phyloP scores from a whole-genome alignment of 108 stramenopile species.

The Skeletonema grethae region DNA sequence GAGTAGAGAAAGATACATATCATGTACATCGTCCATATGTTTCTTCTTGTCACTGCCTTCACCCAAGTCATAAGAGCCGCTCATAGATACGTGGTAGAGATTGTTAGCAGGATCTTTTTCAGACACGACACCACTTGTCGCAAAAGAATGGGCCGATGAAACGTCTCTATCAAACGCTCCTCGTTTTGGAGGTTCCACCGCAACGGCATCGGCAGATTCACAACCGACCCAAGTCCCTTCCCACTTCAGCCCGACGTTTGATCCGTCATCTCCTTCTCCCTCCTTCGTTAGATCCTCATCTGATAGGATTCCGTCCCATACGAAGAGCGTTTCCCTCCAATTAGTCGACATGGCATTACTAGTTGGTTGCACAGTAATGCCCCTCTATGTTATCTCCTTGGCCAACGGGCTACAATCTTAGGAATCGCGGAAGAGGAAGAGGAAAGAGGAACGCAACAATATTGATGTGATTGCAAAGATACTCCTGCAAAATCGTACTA shows the following conservation, averaged over 20 bases:
- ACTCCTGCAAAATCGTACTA: no score
- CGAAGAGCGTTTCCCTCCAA: constrained; percentile 58
- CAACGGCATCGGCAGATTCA: constrained; percentile 46
- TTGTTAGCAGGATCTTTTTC: constrained; percentile 12
- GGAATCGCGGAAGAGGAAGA: no score
- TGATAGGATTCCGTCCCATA: constrained; percentile 68
- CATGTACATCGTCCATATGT: constrained; percentile 51
- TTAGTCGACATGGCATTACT: constrained; percentile 22
- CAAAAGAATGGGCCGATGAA: constrained; percentile 50
- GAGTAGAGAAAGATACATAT: constrained; percentile 49
- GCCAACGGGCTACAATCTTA: no score
- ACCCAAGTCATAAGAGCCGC: constrained; percentile 57
- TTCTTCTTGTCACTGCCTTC: constrained; percentile 31
- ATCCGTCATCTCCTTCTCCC: neutral
- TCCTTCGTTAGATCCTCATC: constrained; percentile 23
- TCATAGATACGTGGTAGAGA: constrained; percentile 26
- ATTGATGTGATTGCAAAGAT: no score
- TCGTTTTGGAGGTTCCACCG: constrained; percentile 57
- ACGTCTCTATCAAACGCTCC: constrained; percentile 53
- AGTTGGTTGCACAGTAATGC: no score
- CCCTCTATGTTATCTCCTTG: no score
- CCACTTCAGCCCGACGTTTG: constrained; percentile 39
- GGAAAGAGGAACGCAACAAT: no score
- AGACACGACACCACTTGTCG: constrained; percentile 41
- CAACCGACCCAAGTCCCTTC: constrained; percentile 61